phyloP scores from a whole-genome alignment of 129 eudicot genomes.

The Centaurea solstitialis region DNA sequence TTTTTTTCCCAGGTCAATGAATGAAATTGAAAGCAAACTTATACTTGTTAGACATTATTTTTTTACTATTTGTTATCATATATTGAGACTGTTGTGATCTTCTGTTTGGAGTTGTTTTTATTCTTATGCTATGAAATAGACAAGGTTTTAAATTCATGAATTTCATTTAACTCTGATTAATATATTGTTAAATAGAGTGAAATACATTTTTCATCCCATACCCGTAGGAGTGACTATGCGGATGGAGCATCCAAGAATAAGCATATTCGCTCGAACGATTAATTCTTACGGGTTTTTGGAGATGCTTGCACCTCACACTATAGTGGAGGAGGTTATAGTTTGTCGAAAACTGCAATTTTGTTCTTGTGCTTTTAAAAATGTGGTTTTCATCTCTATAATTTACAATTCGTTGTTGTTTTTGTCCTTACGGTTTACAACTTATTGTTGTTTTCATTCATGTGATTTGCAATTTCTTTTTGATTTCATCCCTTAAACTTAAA shows the following conservation, averaged over 20 bases:
- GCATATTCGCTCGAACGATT: too few species aligned
- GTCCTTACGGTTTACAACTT: not conserved
- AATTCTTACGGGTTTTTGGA: too few species aligned
- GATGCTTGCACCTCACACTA: too few species aligned
- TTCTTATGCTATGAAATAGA: not conserved
- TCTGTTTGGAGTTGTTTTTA: not conserved
- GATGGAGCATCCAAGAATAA: too few species aligned
- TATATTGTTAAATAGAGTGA: not conserved
- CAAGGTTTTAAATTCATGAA: not conserved
- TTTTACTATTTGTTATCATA: not conserved
- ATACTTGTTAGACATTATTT: not conserved
- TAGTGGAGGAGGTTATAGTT: not conserved
- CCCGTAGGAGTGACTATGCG: too few species aligned
- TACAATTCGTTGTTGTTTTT: not conserved
- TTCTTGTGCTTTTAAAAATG: not conserved
- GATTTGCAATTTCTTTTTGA: not conserved
- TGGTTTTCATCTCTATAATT: not conserved
- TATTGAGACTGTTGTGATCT: not conserved
- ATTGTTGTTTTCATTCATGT: not conserved
- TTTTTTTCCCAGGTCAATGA: not conserved
- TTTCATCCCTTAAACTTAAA: not conserved
- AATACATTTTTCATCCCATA: not conserved
- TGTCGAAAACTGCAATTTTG: not conserved
- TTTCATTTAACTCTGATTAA: too few species aligned
- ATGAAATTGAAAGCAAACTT: not conserved